phyloP scores from a whole-genome alignment of 306 rosid species.

The Fragaria ananassa region DNA sequence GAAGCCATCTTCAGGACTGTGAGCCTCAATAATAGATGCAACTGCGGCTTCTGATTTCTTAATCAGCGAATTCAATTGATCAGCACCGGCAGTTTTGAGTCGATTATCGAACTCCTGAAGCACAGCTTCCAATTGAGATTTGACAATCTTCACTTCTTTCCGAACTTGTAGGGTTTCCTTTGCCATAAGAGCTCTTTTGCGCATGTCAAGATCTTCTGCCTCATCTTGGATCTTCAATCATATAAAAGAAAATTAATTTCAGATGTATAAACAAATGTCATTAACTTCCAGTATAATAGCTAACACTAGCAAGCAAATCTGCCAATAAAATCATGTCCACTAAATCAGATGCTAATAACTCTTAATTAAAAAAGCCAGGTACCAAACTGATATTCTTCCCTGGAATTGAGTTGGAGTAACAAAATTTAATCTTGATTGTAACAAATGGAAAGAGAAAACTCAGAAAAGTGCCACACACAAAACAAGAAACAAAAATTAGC shows the following conservation, averaged over 20 bases:
- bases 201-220: conserved; percentile 75
- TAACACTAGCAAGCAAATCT: background rate
- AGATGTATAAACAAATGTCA: conserved; percentile 20
- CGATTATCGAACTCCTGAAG: conserved; percentile 59
- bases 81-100: conserved; percentile 44
- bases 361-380: background rate
- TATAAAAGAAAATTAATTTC: background rate
- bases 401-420: background rate
- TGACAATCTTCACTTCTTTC: conserved; percentile 54
- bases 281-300: background rate
- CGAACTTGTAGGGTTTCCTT: conserved; percentile 58
- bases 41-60: conserved; percentile 70
- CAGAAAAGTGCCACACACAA: background rate
- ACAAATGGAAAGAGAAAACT: background rate
- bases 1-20: conserved; percentile 35
- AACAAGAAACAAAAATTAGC: background rate
- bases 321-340: background rate
- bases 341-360: background rate
- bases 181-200: conserved; percentile 60
- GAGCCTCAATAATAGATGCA: conserved; percentile 64
- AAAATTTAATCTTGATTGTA: background rate
- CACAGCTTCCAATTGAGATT: conserved; percentile 60
- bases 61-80: conserved; percentile 56
- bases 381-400: background rate
- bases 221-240: conserved; percentile 66